Conservation (phyloP, 495 filamentous ascomycete genomes). For the Staphylotrichum tortipilum region DNA sequence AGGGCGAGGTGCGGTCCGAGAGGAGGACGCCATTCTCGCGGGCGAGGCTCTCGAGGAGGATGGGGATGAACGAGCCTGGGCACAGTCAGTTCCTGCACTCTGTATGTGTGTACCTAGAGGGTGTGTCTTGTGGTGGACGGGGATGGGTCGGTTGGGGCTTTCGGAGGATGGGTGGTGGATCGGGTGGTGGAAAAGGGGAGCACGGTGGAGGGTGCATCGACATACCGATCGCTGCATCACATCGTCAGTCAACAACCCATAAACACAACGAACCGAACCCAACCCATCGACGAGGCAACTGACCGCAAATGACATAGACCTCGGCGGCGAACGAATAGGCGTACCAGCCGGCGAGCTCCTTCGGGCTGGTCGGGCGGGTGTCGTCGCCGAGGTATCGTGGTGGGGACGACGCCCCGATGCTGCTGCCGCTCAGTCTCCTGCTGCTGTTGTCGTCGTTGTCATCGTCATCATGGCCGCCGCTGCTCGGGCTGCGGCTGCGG, state of each 20-base stretch:
- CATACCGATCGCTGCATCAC: conserved; percentile 22
- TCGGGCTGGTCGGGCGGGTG: conserved; percentile 72
- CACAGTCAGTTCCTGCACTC: conserved; percentile 3
- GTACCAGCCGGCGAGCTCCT: conserved; percentile 91
- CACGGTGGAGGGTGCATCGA: background rate
- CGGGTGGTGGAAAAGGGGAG: too few species aligned
- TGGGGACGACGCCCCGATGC: conserved; percentile 7
- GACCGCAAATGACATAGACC: conserved; percentile 92
- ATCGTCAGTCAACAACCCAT: background rate
- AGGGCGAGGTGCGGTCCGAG: conserved; percentile 64
- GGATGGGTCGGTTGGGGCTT: too few species aligned
- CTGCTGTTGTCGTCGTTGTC: too few species aligned
- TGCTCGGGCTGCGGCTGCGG: conserved; percentile 11
- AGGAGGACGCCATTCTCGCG: conserved; percentile 79
- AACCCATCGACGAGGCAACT: conserved; percentile 17
- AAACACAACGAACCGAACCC: background rate
- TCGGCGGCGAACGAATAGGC: conserved; percentile 96
- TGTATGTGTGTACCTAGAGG: background rate
- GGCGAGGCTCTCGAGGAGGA: conserved; percentile 86
- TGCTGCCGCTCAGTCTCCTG: too few species aligned
- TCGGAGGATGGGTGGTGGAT: too few species aligned
- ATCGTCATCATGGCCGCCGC: too few species aligned
- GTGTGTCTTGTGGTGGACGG: background rate
- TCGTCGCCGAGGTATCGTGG: conserved; percentile 70
- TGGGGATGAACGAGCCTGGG: conserved; percentile 88